phyloP scores from a whole-genome alignment of 208 protist genomes.

The Angomonas ambiguus region DNA sequence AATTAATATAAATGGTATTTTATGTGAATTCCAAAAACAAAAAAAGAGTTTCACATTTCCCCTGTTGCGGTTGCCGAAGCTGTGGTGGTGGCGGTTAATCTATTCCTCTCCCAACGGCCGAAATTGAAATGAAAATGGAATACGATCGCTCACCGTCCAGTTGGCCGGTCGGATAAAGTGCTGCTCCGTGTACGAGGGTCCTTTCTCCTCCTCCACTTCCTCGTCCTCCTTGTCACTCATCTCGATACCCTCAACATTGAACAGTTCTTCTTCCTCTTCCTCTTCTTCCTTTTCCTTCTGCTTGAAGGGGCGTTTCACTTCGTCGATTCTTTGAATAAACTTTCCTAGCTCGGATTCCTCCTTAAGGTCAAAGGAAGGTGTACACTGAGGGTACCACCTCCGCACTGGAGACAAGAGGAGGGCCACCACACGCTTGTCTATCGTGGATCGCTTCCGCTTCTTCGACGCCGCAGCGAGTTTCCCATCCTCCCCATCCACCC shows the following conservation, averaged over 20 bases:
- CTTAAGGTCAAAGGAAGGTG: background rate
- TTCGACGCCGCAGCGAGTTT: background rate
- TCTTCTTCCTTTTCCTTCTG: background rate
- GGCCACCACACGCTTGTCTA: background rate
- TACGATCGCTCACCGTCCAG: constrained; percentile 35
- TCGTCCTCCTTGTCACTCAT: background rate
- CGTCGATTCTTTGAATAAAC: background rate
- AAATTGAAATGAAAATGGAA: constrained; percentile 32
- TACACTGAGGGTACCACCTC: background rate
- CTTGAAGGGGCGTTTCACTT: background rate
- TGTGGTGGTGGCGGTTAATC: background rate
- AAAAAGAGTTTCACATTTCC: background rate
- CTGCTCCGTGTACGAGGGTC: background rate
- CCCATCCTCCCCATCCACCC: background rate
- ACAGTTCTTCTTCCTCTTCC: background rate
- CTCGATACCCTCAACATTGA: background rate
- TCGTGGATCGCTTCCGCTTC: background rate
- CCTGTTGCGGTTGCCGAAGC: background rate
- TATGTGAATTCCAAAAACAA: background rate
- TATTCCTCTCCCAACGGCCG: background rate
- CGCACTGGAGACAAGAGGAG: background rate
- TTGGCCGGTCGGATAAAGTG: constrained; percentile 10
- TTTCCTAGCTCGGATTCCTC: background rate
- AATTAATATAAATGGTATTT: background rate
- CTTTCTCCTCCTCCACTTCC: background rate